Base-by-base conservation (phyloP, 2,329 filamentous ascomycete genomes). In the Akanthomyces muscarius region DNA sequence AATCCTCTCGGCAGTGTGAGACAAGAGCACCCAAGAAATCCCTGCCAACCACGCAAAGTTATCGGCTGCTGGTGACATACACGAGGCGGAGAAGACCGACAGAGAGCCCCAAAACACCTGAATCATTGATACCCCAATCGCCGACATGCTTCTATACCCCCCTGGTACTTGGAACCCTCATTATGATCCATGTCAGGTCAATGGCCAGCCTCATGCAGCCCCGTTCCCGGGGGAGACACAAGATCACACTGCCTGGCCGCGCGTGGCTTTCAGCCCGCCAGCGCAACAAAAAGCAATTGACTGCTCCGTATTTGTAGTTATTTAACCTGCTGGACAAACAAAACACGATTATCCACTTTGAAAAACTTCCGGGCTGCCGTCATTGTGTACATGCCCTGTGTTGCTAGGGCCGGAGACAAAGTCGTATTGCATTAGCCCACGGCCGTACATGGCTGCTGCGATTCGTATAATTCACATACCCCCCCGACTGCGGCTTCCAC, bases 201-300 rank as follows among this genome's bases (percentile, higher is more conserved):
- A 47, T 47, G 18, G 42, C 41, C 58, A 61, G 58, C 58, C 58
- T 61, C 58, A 61, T 54, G 41, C 58, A 61, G 28, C 58, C 58
- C 50, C 30, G 41, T 41, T 38, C 23, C 25, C n/a, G 45, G 38
- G 48, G 48, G 33, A 45, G 38, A 38, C 33, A 47, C 44, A 50
- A 50, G 23, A 50, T 36, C 18, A 21, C 18, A 11, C 33, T 16
- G 10, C 10, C 48, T 23, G 23, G 16, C 48, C 0, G 53, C 50
- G 50, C 58, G 42, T 53, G 58, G 48, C 48, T 54, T 61, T 61
- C 58, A 61, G 50, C 58, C 58, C 28, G 50, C 58, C 16, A 44
- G 53, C 36, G 50, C 41, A 33, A 10, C 25, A 47, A 53, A 30
- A 54, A 61, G 50, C n/a, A 61, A 61, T 13, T 30, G 56, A 38